Base-by-base conservation (phyloP, 139 green algal species). In the Haematococcus lacustris region DNA sequence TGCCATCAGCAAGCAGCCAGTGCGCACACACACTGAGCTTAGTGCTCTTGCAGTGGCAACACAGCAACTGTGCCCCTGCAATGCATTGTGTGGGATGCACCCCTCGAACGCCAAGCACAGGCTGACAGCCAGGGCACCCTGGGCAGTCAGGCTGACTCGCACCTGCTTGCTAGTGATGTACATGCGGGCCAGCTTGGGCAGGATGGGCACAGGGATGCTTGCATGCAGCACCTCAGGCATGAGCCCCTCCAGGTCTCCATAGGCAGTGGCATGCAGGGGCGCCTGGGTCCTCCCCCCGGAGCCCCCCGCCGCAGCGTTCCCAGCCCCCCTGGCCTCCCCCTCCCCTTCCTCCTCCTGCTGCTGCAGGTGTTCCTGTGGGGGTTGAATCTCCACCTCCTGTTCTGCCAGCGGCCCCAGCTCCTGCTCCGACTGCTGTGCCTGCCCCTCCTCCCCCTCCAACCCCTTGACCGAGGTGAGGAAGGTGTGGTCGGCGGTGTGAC, bases 391-490 rank as follows among this genome's bases (percentile, higher is more conserved):
- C 61, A 68, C n/a, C 26, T 68, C 4, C 26, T 17, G 37, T 35
- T 51, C 2, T 5, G 25, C 64, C 35, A 35, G 64, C 61, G 30
- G 3, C 3, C 26, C n/a, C 9, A 40, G 26, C 57, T 30, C 57
- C 61, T 30, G 26, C 25, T 68, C 61, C 61, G 40, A 39, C 26
- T 68, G 4, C 26, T 41, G 50, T 47, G 33, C 76, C n/a, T 71
- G 40, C n/a, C 0, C 60, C 6, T 21, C 67, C 17, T 71, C 73
- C 53, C 76, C 78, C 37, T 51, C 70, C 33, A 79, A 40, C 5
- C 73, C 78, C 71, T 40, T 50, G 5, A 84, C 78, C 2, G 41
- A 32, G 0, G 78, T 84, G 37, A 84, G 53, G 66, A 84, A 84
- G 65, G 74, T 84, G 21, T 43, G 50, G 50, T 84, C 74, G 28